Percentiles rank a stretch among this genome's conserved stretches.
phyloP scores from a whole-genome alignment of 2,329 filamentous ascomycete species.

The Domatiomyces catenatus region DNA sequence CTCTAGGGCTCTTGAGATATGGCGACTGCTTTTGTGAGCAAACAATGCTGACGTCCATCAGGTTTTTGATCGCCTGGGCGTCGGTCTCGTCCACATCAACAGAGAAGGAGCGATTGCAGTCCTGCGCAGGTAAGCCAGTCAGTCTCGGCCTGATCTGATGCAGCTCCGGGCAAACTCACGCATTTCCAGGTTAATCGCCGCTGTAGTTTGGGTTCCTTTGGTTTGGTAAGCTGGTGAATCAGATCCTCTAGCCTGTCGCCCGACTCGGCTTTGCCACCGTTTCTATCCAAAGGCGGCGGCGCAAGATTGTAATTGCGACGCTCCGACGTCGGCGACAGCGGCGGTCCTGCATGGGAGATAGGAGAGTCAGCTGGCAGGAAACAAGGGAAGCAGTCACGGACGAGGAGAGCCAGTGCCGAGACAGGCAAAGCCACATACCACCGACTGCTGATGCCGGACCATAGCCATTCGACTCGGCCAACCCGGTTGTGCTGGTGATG shows the following conservation, averaged over 20 bases:
- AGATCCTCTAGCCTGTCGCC: slow-evolving; percentile 17
- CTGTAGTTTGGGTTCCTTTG: slow-evolving; percentile 15
- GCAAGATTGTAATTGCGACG: slow-evolving; percentile 15
- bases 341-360: background rate
- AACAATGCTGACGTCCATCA: slow-evolving; percentile 17
- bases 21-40: slow-evolving; percentile 16
- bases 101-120: slow-evolving; percentile 16
- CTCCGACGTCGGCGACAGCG: slow-evolving; percentile 6
- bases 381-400: background rate
- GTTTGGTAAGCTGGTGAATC: slow-evolving; percentile 16
- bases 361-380: background rate
- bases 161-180: slow-evolving; percentile 8
- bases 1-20: slow-evolving; percentile 15
- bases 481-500: background rate
- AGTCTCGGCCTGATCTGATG: background rate
- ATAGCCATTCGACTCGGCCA: background rate
- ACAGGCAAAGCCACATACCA: background rate
- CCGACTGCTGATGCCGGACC: background rate
- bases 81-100: slow-evolving; percentile 17
- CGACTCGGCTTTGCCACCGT: slow-evolving; percentile 3
- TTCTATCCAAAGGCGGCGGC: slow-evolving; percentile 9
- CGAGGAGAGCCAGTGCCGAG: background rate
- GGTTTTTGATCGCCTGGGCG: slow-evolving; percentile 12
- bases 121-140: slow-evolving; percentile 7
- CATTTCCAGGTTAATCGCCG: slow-evolving; percentile 17